Percentiles rank a stretch among this genome's conserved stretches.
phyloP scores from a whole-genome alignment of 2,329 filamentous ascomycete genomes.

The Leptodontidium sp. region DNA sequence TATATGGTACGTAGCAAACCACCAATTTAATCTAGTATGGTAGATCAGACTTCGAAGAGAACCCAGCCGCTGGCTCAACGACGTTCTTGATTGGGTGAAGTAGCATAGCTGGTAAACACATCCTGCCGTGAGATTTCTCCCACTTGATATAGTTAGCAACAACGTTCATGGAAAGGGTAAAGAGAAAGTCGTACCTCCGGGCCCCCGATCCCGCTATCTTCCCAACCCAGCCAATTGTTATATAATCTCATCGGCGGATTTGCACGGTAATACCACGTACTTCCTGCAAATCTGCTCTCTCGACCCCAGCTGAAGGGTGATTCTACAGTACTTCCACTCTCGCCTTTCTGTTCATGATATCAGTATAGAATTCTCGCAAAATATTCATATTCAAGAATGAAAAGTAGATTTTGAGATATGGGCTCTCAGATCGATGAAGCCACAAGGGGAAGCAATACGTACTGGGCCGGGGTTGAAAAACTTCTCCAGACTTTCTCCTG shows the following conservation, averaged over 20 bases:
- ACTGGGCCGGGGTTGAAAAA: slow-evolving; percentile 68
- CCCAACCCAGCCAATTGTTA: slow-evolving; percentile 70
- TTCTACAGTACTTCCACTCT: slow-evolving; percentile 57
- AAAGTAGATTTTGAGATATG: not conserved
- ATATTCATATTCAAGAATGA: not conserved
- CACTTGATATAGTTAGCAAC: slow-evolving; percentile 49
- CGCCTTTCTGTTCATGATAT: slow-evolving; percentile 50
- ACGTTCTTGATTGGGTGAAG: slow-evolving; percentile 68
- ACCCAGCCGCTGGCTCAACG: slow-evolving; percentile 56
- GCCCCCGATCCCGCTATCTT: slow-evolving; percentile 63
- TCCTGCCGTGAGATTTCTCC: slow-evolving; percentile 63
- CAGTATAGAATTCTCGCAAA: not conserved
- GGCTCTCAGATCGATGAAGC: not conserved
- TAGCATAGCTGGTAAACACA: slow-evolving; percentile 66
- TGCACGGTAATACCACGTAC: slow-evolving; percentile 68
- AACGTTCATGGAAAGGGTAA: not conserved
- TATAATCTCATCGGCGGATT: slow-evolving; percentile 64
- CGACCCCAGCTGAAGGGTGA: slow-evolving; percentile 67
- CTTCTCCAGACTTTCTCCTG: slow-evolving; percentile 58
- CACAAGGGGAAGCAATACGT: not conserved
- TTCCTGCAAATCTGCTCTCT: slow-evolving; percentile 64
- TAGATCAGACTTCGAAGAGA: slow-evolving; percentile 24
- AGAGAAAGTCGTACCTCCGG: slow-evolving; percentile 41
- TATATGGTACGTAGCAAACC: not conserved
- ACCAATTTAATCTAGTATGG: slow-evolving; percentile 3